Percentiles rank a stretch among this genome's conserved stretches.
These are phyloP conservation scores for Caloboletus firmus DNA, from an alignment of 1,284 basidiomycete species.

Conservation along the genomic window DNA sequence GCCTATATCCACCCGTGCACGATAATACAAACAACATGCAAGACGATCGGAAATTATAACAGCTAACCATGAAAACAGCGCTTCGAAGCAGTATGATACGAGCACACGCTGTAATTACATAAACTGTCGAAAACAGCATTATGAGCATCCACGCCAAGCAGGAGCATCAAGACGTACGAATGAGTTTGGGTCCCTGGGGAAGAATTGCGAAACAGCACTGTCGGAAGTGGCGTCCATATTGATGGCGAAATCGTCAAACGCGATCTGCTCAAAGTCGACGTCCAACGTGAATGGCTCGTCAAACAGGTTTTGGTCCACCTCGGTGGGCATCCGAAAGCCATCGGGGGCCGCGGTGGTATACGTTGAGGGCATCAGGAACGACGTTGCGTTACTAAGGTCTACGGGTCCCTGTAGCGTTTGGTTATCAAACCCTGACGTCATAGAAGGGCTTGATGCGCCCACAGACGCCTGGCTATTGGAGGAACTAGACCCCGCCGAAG, in stretches of 20 bases:
- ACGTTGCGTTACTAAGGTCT: neutral
- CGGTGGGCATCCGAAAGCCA: neutral
- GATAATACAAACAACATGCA: slow-evolving; percentile 4
- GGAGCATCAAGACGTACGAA: slow-evolving; percentile 23
- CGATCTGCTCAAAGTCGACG: slow-evolving; percentile 29
- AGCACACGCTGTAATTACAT: slow-evolving; percentile 21
- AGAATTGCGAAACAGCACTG: slow-evolving; percentile 13
- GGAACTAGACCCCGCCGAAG: slow-evolving; percentile 2
- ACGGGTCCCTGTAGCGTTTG: slow-evolving; percentile 8
- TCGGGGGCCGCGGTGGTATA: neutral
- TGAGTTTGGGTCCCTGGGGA: slow-evolving; percentile 10
- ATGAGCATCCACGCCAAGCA: slow-evolving; percentile 10
- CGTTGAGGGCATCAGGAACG: slow-evolving; percentile 8
- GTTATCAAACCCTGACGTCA: slow-evolving; percentile 22
- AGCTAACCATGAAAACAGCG: neutral
- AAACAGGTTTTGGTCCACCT: slow-evolving; percentile 28
- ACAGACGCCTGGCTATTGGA: slow-evolving; percentile 6
- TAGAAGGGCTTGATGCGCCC: neutral
- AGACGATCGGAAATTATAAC: neutral
- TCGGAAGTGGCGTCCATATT: slow-evolving; percentile 15
- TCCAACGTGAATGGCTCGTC: slow-evolving; percentile 35
- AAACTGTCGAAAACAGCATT: slow-evolving; percentile 13
- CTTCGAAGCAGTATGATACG: neutral
- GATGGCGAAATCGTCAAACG: slow-evolving; percentile 28
- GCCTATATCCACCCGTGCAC: neutral